Base-by-base conservation (phyloP, 352 stramenopile genomes). In the Phytopythium helicoides region DNA sequence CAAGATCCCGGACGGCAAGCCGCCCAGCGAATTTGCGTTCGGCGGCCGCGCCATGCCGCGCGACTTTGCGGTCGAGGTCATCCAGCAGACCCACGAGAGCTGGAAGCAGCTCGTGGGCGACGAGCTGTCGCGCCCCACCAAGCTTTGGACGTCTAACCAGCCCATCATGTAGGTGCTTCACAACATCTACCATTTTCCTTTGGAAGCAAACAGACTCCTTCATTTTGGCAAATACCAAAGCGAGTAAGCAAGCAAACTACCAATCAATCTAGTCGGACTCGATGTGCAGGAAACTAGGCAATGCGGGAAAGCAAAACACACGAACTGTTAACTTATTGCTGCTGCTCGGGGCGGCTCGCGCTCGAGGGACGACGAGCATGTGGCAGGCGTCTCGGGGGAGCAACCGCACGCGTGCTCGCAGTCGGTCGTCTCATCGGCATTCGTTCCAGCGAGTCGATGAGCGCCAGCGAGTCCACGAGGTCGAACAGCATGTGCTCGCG, bases 1-100 rank as follows among this genome's bases (percentile, higher is more conserved):
- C 85, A 99, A 99, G 81, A 98, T 98, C 54, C 97, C 97, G 16
- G 97, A 99, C 75, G 97, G 97, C 49, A 99, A 99, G 81, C 96
- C 96, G 14, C 79, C 98, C 16, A 99, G 98, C 76, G 82, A 86
- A 41, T 99, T 99, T 72, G 97, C 97, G 48, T 99, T 99, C 54
- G 92, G 98, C 49, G 97, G 98, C 38, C 83, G 97, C 60, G 95
- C 85, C 54, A 90, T 87, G 60, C 49, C 79, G 9, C 71, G 62
- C 16, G 79, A 91, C 21, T 97, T 96, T 63, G 88, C 93, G 11
- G 70, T 97, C 21, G 74, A 97, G 16, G 81, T 98, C 40, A 97
- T 98, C 47, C 68, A 92, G 55, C 78, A 92, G 60, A 95, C 86
- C 18, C 83, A 95, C 61, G 76, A 90, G 58, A 90, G 78, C 58